Percentiles rank a stretch among this genome's conserved stretches.
Conservation (phyloP, 2,329 filamentous ascomycete genomes). For the Emericellopsis atlantica region DNA sequence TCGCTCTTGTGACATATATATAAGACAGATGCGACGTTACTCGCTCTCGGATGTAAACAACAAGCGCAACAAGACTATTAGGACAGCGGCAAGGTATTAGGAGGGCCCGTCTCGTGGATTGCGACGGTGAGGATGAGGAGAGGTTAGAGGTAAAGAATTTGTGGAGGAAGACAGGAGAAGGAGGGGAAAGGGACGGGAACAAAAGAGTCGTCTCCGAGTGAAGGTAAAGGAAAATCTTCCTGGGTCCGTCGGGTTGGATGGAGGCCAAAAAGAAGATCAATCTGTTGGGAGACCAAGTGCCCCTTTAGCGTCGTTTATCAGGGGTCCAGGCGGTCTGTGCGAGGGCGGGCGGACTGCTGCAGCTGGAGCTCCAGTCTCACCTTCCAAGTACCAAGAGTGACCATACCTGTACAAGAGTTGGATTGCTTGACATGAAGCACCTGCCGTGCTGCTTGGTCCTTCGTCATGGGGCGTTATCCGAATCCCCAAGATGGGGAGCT, state of each 20-base stretch:
- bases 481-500: too few relatives aligned
- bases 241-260: background rate
- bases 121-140: background rate
- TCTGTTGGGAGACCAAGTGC: conserved; percentile 1
- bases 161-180: background rate
- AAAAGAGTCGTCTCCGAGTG: background rate
- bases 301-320: background rate
- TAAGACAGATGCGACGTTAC: background rate
- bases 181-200: background rate
- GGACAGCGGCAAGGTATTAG: background rate
- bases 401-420: too few relatives aligned
- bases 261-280: background rate
- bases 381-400: too few relatives aligned
- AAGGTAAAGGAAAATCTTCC: background rate
- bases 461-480: too few relatives aligned
- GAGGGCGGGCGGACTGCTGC: background rate
- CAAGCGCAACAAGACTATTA: background rate
- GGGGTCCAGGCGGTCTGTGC: background rate
- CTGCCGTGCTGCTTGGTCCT: too few relatives aligned
- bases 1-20: background rate
- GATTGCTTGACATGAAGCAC: too few relatives aligned
- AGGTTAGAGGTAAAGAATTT: background rate
- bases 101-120: background rate
- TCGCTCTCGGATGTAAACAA: background rate
- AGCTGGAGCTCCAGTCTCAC: too few relatives aligned